phyloP scores from a whole-genome alignment of 2,329 filamentous ascomycete genomes.

The Pseudogymnoascus sp. region DNA sequence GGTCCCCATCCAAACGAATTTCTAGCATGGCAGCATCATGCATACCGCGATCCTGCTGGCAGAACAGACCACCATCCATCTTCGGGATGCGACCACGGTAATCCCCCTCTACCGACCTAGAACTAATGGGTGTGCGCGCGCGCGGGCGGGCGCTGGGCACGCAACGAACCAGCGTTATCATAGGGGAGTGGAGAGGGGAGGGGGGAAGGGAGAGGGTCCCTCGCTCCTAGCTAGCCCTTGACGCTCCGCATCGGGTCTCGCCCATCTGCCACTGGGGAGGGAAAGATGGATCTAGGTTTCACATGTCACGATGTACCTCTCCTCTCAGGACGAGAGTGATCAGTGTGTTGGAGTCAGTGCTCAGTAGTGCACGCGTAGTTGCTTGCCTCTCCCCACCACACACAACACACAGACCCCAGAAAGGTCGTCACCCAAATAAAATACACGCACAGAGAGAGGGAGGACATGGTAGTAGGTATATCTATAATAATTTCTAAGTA shows the following conservation, averaged over 20 bases:
- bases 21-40: not conserved
- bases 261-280: not conserved
- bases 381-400: not conserved
- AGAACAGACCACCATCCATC: no score
- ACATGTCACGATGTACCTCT: not conserved
- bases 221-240: not conserved
- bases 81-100: not conserved
- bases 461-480: not conserved
- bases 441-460: not conserved
- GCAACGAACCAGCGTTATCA: constrained; percentile 2
- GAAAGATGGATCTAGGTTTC: not conserved
- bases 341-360: constrained; percentile 6
- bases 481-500: constrained; percentile 8
- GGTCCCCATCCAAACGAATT: not conserved
- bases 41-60: not conserved
- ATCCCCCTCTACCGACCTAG: not conserved
- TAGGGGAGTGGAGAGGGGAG: not conserved
- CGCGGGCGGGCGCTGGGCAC: not conserved
- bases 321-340: not conserved
- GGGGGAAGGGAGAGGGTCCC: not conserved
- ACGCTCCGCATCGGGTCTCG: not conserved
- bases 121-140: no score
- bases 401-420: not conserved
- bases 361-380: not conserved
- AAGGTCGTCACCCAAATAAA: not conserved